phyloP scores from a whole-genome alignment of 306 rosid genomes.

The Lupinus albus region DNA sequence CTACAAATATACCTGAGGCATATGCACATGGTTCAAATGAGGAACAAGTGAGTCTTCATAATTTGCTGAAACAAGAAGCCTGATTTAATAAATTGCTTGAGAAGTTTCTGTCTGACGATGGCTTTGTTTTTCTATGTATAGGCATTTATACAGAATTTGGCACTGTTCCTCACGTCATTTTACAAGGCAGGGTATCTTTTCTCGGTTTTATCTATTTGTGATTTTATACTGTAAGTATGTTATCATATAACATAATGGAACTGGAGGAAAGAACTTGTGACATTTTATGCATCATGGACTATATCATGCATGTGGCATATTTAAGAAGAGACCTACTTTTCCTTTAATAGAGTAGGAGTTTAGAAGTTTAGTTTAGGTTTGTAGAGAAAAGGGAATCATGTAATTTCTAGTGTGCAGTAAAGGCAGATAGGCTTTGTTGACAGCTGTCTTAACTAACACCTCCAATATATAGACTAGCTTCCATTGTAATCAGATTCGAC shows the following conservation, averaged over 20 bases:
- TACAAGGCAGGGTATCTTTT: conserved; percentile 60
- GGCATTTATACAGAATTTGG: conserved; percentile 96
- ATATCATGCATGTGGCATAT: conserved; percentile 8
- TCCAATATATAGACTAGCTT: too few relatives aligned
- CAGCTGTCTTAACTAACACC: too few relatives aligned
- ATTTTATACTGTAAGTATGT: conserved; percentile 5
- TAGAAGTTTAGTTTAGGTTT: too few relatives aligned
- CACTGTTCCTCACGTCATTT: conserved; percentile 92
- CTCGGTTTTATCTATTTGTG: background rate
- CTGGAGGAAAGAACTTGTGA: background rate
- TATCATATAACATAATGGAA: conserved; percentile 14
- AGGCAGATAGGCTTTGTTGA: too few relatives aligned
- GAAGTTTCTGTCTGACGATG: conserved; percentile 17
- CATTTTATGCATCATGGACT: background rate
- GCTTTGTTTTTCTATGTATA: conserved; percentile 35
- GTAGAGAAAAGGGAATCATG: too few relatives aligned
- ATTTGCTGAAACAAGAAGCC: background rate
- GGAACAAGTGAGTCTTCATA: conserved; percentile 67
- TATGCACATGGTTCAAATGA: conserved; percentile 82
- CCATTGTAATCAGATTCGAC: too few relatives aligned
- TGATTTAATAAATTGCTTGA: conserved; percentile 14
- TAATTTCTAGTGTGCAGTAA: too few relatives aligned
- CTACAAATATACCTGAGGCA: conserved; percentile 86
- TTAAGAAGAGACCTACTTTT: conserved; percentile 2
- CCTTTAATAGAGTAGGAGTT: too few relatives aligned